These are phyloP conservation scores for Termitomyces heimii DNA, from an alignment of 768 basidiomycete genomes.

Conservation along the genomic window DNA sequence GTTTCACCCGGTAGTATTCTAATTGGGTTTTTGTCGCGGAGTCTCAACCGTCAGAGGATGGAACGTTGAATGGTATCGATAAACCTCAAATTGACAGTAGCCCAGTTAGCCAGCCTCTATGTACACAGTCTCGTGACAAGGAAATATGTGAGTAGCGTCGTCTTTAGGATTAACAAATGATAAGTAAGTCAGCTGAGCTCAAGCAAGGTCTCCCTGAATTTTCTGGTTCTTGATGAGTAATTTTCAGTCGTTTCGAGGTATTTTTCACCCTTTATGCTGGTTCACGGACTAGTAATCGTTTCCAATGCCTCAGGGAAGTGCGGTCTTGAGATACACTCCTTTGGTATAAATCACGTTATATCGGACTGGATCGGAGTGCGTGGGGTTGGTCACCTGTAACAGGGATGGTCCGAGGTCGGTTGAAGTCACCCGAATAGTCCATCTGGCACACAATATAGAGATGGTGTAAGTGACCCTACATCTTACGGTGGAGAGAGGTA, in stretches of 20 bases:
- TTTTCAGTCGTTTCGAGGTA: background rate
- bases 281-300: background rate
- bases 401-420: background rate
- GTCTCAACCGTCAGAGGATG: background rate
- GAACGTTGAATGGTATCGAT: background rate
- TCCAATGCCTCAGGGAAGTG: background rate
- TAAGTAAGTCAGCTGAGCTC: background rate
- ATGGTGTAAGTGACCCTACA: background rate
- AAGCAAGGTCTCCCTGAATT: background rate
- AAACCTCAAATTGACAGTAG: background rate
- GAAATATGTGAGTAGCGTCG: background rate
- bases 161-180: background rate
- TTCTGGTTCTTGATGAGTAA: background rate
- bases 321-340: background rate
- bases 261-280: background rate
- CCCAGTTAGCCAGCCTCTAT: background rate
- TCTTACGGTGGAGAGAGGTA: background rate
- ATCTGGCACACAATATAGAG: background rate
- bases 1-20: background rate
- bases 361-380: background rate
- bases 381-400: background rate
- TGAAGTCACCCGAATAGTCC: background rate
- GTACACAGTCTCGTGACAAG: background rate
- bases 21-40: background rate
- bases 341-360: background rate